Evolutionary conservation across 257 asterid genomes (phyloP), one percentile per base, ranked within the genome.

Genomic region (Plantago ovata): DNA sequence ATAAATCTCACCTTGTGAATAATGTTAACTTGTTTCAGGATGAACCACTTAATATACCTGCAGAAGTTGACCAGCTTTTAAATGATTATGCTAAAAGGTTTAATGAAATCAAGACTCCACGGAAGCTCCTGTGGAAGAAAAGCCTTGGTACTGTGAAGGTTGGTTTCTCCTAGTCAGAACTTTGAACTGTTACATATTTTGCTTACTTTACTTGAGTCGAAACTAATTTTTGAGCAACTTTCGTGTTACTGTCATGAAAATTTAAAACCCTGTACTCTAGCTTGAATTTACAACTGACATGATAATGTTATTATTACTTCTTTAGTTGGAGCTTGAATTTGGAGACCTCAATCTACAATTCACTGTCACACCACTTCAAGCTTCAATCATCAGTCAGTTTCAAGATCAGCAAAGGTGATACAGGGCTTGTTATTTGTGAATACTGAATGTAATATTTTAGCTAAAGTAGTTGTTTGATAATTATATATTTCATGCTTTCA

Each of bases 61-160:
- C 61, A 56, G 72, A 78, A 12, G 79, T 84, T 72, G 95, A 88
- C 51, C 77, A 71, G 70, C 84, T 85, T 56, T 75, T 92, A 68
- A 77, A 68, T 71, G 95, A 88, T 75, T 92, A 92, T 74, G 93
- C 97, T 45, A 82, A 71, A 76, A 84, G 82, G 62, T 92, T 76
- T 67, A 69, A 84, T 72, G 87, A 92, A 77, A 81, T 92, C 73
- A 92, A 92, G 78, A 85, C 96, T 70, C 98, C 98, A 13, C 94
- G 98, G 58, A 92, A 92, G 79, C 91, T 92, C 63, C 68, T 80
- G 23, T 92, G 98, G 98, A 92, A 84, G 86, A 92, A 77, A 77
- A 92, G 82, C 77, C 98, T 92, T 58, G 98, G 98, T 58, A 72
- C 89, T 51, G 98, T 92, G 41, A 92, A 92, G 98, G 98, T 92